Evolutionary conservation across 1,284 basidiomycete species (phyloP).

Genomic region (Gomphus bonarii): DNA sequence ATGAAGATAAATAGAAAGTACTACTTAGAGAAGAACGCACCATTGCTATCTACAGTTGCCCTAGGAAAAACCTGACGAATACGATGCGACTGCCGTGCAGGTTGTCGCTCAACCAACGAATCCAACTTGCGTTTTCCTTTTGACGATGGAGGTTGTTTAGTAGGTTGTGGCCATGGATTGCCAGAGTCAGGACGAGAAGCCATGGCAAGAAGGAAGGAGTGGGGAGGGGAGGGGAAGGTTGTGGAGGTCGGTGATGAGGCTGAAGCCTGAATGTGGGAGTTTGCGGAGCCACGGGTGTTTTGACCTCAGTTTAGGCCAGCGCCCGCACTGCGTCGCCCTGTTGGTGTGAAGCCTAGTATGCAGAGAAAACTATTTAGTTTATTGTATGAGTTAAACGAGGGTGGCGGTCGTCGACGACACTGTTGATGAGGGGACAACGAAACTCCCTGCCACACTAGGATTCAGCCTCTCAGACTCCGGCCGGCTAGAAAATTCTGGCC

Average conservation of each 20-base stretch:
- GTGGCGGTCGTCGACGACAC: not conserved
- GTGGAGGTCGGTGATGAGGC: slow-evolving; percentile 2
- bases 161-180: slow-evolving; percentile 8
- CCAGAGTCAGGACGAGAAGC: slow-evolving; percentile 9
- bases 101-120: not conserved
- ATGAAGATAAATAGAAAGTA: not conserved
- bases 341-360: not conserved
- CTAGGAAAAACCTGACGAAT: not conserved
- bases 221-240: not conserved
- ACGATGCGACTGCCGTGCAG: not conserved
- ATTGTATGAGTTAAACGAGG: not conserved
- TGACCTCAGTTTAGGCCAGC: not conserved
- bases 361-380: not conserved
- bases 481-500: not conserved
- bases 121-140: slow-evolving; percentile 4
- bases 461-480: not conserved
- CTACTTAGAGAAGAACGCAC: not conserved
- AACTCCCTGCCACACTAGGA: not conserved
- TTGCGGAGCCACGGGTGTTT: slow-evolving; percentile 4
- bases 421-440: not conserved
- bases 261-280: slow-evolving; percentile 9
- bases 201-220: slow-evolving; percentile 1
- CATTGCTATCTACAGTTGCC: not conserved
- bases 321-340: slow-evolving; percentile 2
- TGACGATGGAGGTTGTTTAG: not conserved